Percentiles rank a stretch among this genome's conserved stretches.
Conservation (phyloP, 306 rosid species). For the Oemleria cerasiformis region DNA sequence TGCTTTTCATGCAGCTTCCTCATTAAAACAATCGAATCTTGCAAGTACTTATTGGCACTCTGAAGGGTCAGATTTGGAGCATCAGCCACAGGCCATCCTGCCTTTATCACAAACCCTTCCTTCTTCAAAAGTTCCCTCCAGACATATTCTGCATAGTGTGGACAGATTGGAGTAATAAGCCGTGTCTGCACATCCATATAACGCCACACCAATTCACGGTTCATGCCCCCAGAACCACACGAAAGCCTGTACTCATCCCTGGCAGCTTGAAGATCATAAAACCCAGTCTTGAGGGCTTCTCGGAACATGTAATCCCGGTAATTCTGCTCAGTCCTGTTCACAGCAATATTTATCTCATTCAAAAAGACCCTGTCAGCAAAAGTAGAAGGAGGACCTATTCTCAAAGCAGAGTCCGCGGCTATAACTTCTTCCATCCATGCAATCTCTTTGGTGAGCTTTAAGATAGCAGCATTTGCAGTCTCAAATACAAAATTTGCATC, state of each 20-base stretch:
- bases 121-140: slow-evolving; percentile 81
- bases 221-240: slow-evolving; percentile 72
- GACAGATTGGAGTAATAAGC: slow-evolving; percentile 83
- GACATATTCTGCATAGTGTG: slow-evolving; percentile 81
- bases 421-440: slow-evolving; percentile 79
- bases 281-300: slow-evolving; percentile 87
- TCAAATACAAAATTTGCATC: slow-evolving; percentile 93
- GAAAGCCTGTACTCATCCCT: slow-evolving; percentile 90
- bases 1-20: slow-evolving; percentile 93
- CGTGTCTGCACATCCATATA: slow-evolving; percentile 97
- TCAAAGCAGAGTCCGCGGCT: slow-evolving; percentile 64
- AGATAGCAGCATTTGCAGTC: slow-evolving; percentile 87
- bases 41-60: slow-evolving; percentile 79
- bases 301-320: slow-evolving; percentile 75
- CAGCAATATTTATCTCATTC: slow-evolving; percentile 83
- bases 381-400: slow-evolving; percentile 72
- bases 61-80: slow-evolving; percentile 68
- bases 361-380: slow-evolving; percentile 79
- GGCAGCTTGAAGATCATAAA: slow-evolving; percentile 85
- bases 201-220: slow-evolving; percentile 61
- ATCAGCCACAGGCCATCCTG: slow-evolving; percentile 87
- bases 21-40: slow-evolving; percentile 70
- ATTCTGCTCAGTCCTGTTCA: slow-evolving; percentile 66
- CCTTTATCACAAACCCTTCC: slow-evolving; percentile 77
- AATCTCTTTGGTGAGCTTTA: slow-evolving; percentile 76